Evolutionary conservation across 2,329 filamentous ascomycete genomes (phyloP).

Genomic region (Calonectria pseudoreteaudii): DNA sequence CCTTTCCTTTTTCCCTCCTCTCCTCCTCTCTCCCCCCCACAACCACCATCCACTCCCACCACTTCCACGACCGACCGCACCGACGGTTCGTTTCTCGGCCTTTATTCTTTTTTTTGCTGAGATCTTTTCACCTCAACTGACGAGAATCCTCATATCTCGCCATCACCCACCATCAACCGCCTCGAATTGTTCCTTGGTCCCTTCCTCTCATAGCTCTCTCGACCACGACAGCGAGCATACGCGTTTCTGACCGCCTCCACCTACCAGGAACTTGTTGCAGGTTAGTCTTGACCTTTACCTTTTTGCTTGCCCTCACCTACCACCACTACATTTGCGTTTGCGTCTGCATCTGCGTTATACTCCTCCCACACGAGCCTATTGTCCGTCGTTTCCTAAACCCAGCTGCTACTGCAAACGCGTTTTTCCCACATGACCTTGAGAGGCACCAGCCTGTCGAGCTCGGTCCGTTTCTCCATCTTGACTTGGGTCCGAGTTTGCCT

Average conservation of each 20-base stretch:
- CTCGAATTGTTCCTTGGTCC: neutral
- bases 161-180: constrained; percentile 18
- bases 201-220: constrained; percentile 16
- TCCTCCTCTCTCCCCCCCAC: constrained; percentile 33
- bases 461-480: constrained; percentile 29
- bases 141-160: constrained; percentile 10
- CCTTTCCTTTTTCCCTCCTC: constrained; percentile 33
- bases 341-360: neutral
- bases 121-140: constrained; percentile 13
- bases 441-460: constrained; percentile 15
- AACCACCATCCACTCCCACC: constrained; percentile 29
- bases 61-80: constrained; percentile 13
- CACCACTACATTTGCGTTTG: neutral
- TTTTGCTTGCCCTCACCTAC: neutral
- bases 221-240: constrained; percentile 30
- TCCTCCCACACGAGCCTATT: neutral
- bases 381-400: constrained; percentile 2
- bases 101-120: neutral
- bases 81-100: constrained; percentile 13
- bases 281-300: constrained; percentile 30
- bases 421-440: constrained; percentile 12
- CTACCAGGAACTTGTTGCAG: constrained; percentile 34
- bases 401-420: constrained; percentile 10
- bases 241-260: constrained; percentile 43
- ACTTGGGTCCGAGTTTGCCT: constrained; percentile 41